phyloP scores from a whole-genome alignment of 2,329 filamentous ascomycete species.

The Cryphonectria japonica region DNA sequence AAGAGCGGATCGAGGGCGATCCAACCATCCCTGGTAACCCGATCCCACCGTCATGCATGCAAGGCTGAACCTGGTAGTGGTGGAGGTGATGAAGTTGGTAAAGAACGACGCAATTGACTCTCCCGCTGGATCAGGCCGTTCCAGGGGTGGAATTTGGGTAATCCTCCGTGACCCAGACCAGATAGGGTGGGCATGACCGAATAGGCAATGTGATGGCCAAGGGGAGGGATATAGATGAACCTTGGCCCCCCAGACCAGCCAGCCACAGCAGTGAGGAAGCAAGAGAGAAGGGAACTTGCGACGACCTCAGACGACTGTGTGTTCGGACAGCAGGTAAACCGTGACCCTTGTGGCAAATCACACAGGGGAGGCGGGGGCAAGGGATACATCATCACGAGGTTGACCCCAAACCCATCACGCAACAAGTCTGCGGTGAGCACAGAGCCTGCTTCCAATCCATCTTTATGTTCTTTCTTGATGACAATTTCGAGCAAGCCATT shows the following conservation, averaged over 20 bases:
- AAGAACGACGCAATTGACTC: not conserved
- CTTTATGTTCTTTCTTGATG: not conserved
- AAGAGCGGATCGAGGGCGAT: slow-evolving; percentile 20
- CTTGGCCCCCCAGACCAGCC: not conserved
- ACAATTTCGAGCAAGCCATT: not conserved
- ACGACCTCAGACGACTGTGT: not conserved
- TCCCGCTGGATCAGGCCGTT: not conserved
- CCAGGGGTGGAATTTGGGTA: not conserved
- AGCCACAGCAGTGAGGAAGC: not conserved
- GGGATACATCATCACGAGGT: not conserved
- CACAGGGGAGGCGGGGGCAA: not conserved
- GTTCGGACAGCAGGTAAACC: not conserved
- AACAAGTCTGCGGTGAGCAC: not conserved
- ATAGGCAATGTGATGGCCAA: not conserved
- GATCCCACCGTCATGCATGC: not conserved
- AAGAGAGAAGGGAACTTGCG: not conserved
- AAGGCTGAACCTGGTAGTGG: not conserved
- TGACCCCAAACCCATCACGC: not conserved
- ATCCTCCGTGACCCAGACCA: not conserved
- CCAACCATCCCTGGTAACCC: not conserved
- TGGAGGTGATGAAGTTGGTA: not conserved
- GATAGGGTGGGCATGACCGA: slow-evolving; percentile 6
- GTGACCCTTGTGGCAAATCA: not conserved
- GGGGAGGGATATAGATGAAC: not conserved
- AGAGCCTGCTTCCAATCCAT: not conserved